These are phyloP conservation scores for Dryas drummondii DNA, from an alignment of 306 rosid species.

Conservation along the genomic window DNA sequence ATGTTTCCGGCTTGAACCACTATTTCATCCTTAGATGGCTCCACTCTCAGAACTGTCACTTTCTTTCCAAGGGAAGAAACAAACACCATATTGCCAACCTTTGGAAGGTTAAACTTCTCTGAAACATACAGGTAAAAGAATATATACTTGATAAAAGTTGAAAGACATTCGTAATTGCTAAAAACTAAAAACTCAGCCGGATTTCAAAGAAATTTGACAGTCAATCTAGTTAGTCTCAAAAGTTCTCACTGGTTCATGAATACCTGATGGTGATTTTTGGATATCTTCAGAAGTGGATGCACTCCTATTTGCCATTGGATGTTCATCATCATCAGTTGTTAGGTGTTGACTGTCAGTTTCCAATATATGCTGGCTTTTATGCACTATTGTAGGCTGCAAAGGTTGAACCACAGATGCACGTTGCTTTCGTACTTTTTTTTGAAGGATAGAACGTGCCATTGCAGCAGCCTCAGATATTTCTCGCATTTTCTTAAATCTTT, in stretches of 20 bases:
- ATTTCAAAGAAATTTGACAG: neutral
- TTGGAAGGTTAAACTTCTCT: constrained; percentile 61
- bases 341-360: constrained; percentile 30
- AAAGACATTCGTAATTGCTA: neutral
- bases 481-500: constrained; percentile 56
- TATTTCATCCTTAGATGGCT: constrained; percentile 69
- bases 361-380: constrained; percentile 32
- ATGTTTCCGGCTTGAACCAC: constrained; percentile 83
- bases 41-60: constrained; percentile 58
- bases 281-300: constrained; percentile 35
- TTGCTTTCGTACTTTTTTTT: constrained; percentile 58
- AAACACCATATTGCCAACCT: constrained; percentile 68
- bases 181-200: neutral
- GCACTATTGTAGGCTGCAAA: constrained; percentile 36
- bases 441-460: constrained; percentile 71
- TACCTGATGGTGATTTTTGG: constrained; percentile 53
- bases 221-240: neutral
- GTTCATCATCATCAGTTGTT: constrained; percentile 28
- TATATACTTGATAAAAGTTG: neutral
- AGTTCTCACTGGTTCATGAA: neutral
- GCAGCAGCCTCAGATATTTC: constrained; percentile 69
- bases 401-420: constrained; percentile 49
- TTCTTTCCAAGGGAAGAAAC: constrained; percentile 75
- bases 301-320: constrained; percentile 32
- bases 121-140: constrained; percentile 30